Percentiles rank a stretch among this genome's conserved stretches.
These are phyloP conservation scores for Sparassis latifolia DNA, from an alignment of 1,284 basidiomycete species.

Conservation along the genomic window DNA sequence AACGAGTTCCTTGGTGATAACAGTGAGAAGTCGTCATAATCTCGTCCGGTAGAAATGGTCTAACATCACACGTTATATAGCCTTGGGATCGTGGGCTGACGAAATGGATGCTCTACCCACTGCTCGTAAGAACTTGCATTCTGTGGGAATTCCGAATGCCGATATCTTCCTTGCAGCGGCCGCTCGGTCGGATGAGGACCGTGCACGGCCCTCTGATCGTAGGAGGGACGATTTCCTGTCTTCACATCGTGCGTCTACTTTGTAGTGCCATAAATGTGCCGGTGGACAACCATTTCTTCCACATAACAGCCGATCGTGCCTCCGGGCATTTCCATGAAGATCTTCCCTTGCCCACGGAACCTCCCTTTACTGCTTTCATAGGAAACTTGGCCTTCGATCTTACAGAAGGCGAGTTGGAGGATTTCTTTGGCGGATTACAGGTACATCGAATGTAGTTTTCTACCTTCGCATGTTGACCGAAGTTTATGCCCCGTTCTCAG, in stretches of 20 bases:
- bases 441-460: slow-evolving; percentile 31
- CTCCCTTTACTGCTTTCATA: slow-evolving; percentile 94
- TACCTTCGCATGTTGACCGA: not conserved
- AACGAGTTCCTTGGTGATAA: slow-evolving; percentile 85
- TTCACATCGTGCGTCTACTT: slow-evolving; percentile 43
- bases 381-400: slow-evolving; percentile 96
- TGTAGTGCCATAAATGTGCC: not conserved
- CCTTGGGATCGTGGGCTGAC: slow-evolving; percentile 92
- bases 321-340: slow-evolving; percentile 72
- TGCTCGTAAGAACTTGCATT: slow-evolving; percentile 61
- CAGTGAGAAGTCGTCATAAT: slow-evolving; percentile 39
- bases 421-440: slow-evolving; percentile 68
- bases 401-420: slow-evolving; percentile 75
- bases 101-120: slow-evolving; percentile 88
- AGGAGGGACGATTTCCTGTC: slow-evolving; percentile 55
- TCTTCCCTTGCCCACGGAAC: slow-evolving; percentile 87
- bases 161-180: slow-evolving; percentile 42
- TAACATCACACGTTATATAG: slow-evolving; percentile 31
- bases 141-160: slow-evolving; percentile 6
- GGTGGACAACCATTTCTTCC: slow-evolving; percentile 7
- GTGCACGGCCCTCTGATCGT: slow-evolving; percentile 42
- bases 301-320: slow-evolving; percentile 51
- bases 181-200: slow-evolving; percentile 52
- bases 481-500: slow-evolving; percentile 32
- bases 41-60: not conserved